A percentile compares a stretch with the other conserved stretches of the same genome.
phyloP scores from a whole-genome alignment of 2,329 filamentous ascomycete species.

The Myriosclerotinia curreyana region DNA sequence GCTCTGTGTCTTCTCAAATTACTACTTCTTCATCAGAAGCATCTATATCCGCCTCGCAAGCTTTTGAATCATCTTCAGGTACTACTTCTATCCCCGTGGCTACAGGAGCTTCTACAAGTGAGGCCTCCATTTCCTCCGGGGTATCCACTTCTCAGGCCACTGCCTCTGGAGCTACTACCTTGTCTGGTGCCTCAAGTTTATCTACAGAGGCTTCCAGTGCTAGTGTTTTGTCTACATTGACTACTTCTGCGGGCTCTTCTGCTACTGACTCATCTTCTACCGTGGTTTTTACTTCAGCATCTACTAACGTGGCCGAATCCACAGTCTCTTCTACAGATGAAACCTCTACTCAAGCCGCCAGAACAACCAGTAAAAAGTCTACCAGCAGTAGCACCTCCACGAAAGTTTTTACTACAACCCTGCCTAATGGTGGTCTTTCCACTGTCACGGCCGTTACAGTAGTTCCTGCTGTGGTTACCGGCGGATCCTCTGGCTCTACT shows the following conservation, averaged over 20 bases:
- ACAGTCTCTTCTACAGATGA: conserved; percentile 24
- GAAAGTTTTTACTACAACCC: conserved; percentile 35
- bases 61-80: conserved; percentile 4
- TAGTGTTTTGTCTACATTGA: conserved; percentile 21
- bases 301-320: conserved; percentile 21
- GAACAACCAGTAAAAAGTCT: conserved; percentile 20
- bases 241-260: conserved; percentile 24
- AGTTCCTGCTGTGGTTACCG: conserved; percentile 31
- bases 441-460: conserved; percentile 34
- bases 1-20: conserved; percentile 16
- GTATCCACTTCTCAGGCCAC: conserved; percentile 19
- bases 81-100: not conserved
- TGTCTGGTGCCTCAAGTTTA: conserved; percentile 23
- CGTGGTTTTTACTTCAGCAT: conserved; percentile 23
- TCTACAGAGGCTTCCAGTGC: conserved; percentile 29
- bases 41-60: conserved; percentile 6
- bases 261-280: conserved; percentile 19
- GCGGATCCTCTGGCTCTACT: conserved; percentile 21
- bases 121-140: conserved; percentile 14
- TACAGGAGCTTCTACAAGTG: conserved; percentile 22
- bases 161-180: conserved; percentile 24
- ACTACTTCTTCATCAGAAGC: conserved; percentile 4
- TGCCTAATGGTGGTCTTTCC: conserved; percentile 30
- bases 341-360: conserved; percentile 21
- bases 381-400: conserved; percentile 19